Evolutionary conservation across 257 asterid genomes (phyloP).

Genomic region (Solanum chiquidenum): DNA sequence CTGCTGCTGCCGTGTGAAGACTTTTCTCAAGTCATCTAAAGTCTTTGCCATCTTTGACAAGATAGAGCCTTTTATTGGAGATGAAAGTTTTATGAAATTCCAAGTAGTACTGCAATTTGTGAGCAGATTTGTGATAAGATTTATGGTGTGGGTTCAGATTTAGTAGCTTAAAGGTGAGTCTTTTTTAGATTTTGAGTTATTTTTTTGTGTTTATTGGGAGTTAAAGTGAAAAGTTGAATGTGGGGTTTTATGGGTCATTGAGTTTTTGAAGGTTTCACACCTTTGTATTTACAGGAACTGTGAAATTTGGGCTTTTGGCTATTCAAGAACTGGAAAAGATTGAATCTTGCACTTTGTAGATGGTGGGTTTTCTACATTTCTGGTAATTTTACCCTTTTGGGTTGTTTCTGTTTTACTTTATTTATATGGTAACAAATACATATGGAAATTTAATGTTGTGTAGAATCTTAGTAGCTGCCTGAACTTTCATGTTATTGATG

Average conservation of each 20-base stretch:
- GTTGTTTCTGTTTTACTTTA: neutral
- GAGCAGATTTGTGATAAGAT: neutral
- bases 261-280: neutral
- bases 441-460: neutral
- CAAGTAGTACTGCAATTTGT: neutral
- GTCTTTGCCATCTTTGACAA: neutral
- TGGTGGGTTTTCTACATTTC: neutral
- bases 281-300: neutral
- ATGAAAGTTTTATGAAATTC: neutral
- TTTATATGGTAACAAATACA: neutral
- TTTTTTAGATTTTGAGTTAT: neutral
- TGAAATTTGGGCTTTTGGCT: neutral
- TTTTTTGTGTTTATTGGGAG: neutral
- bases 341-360: neutral
- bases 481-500: neutral
- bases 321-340: neutral
- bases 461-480: neutral
- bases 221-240: neutral
- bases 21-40: neutral
- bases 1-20: constrained; percentile 18
- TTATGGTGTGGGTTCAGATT: neutral
- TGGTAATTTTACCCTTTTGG: neutral
- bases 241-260: neutral
- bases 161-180: constrained; percentile 5
- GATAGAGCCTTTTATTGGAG: neutral